These are phyloP conservation scores for Trichoderma semiorbis DNA, from an alignment of 2,329 filamentous ascomycete genomes.

Conservation along the genomic window DNA sequence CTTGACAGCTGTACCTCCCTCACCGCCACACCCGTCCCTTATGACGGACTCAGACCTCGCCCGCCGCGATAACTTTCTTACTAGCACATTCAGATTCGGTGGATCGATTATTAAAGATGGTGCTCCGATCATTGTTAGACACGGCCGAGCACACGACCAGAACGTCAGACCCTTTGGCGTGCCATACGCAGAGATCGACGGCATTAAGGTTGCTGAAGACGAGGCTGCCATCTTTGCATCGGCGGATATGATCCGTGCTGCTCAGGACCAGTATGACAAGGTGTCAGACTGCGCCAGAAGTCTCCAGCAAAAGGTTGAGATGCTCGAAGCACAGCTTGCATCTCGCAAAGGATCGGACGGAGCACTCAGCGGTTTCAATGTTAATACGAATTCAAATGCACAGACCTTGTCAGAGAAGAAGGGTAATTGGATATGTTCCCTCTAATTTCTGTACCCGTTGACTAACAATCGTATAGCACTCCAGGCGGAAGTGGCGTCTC, in stretches of 20 bases:
- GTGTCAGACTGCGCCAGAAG: constrained; percentile 53
- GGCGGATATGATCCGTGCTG: constrained; percentile 58
- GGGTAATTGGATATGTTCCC: constrained; percentile 39
- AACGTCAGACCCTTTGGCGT: constrained; percentile 31
- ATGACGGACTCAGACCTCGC: constrained; percentile 47
- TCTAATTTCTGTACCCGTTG: background rate
- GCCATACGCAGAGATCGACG: constrained; percentile 49
- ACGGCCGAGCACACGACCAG: constrained; percentile 48
- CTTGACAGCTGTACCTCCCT: constrained; percentile 40
- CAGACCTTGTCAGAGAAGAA: constrained; percentile 51
- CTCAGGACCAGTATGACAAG: constrained; percentile 55
- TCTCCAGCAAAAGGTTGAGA: constrained; percentile 50
- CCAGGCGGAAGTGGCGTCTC: constrained; percentile 55
- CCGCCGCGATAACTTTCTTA: constrained; percentile 55
- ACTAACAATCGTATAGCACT: constrained; percentile 41
- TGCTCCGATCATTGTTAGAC: constrained; percentile 54
- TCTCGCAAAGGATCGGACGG: constrained; percentile 42
- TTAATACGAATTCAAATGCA: constrained; percentile 39
- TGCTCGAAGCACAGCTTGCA: constrained; percentile 48
- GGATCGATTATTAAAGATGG: constrained; percentile 50
- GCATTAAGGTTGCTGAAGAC: constrained; percentile 48
- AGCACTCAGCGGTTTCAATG: constrained; percentile 42
- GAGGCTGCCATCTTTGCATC: constrained; percentile 59
- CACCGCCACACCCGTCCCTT: constrained; percentile 48
- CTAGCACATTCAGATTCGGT: constrained; percentile 51